These are phyloP conservation scores for Phialocephala sp. DNA, from an alignment of 2,329 filamentous ascomycete species.

Conservation along the genomic window DNA sequence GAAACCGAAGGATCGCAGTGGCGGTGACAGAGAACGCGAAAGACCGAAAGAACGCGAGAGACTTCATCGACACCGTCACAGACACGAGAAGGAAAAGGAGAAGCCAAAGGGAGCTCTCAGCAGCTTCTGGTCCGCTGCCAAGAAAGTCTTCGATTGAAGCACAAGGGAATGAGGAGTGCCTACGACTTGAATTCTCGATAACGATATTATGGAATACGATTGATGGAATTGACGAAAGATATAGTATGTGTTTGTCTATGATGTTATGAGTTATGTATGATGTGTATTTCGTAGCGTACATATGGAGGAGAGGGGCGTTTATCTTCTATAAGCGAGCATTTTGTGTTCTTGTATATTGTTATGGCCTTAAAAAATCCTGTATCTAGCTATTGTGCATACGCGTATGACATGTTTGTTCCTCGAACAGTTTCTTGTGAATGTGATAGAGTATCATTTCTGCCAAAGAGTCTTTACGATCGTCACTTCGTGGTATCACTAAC, in stretches of 20 bases:
- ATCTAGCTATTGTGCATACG: neutral
- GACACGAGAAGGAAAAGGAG: conserved; percentile 27
- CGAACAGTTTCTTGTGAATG: too few species aligned
- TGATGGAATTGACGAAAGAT: conserved; percentile 4
- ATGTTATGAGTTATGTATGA: conserved; percentile 28
- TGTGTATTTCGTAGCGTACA: conserved; percentile 29
- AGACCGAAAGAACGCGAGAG: conserved; percentile 15
- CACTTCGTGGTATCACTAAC: too few species aligned
- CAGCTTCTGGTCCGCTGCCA: conserved; percentile 29
- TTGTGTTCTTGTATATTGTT: conserved; percentile 3
- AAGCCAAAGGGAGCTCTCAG: conserved; percentile 29
- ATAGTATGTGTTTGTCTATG: conserved; percentile 12
- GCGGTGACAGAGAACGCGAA: neutral
- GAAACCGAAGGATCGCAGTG: conserved; percentile 21
- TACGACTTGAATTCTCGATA: conserved; percentile 14
- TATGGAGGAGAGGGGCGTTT: conserved; percentile 17
- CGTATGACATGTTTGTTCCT: too few species aligned
- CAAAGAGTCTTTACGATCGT: too few species aligned
- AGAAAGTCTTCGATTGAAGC: conserved; percentile 33
- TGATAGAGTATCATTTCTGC: too few species aligned
- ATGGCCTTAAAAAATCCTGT: neutral
- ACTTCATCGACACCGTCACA: conserved; percentile 25
- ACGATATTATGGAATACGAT: conserved; percentile 25
- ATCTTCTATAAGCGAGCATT: neutral
- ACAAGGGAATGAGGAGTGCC: conserved; percentile 8